Evolutionary conservation across 495 filamentous ascomycete species (phyloP).

Genomic region (Aspergillus taichungensis): DNA sequence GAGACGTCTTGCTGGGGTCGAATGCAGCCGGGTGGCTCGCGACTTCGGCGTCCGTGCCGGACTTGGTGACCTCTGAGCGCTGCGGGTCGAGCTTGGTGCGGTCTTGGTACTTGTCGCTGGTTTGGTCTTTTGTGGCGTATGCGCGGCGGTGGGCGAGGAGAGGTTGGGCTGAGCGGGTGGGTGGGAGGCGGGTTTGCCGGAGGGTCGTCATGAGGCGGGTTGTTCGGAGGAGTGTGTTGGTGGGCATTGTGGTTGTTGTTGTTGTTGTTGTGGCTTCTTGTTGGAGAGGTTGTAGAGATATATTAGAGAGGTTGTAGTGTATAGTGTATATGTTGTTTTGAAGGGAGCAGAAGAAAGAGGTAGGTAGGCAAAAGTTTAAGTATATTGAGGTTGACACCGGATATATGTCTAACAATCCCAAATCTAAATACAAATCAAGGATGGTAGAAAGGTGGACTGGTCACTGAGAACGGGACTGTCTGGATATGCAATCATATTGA

Average conservation of each 20-base stretch:
- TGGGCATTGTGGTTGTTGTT: no score
- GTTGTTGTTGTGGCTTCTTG: neutral
- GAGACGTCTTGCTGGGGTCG: slow-evolving; percentile 48
- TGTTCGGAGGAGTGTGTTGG: neutral
- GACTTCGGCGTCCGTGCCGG: slow-evolving; percentile 47
- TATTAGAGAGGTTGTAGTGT: no score
- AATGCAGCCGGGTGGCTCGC: slow-evolving; percentile 45
- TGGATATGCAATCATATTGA: no score
- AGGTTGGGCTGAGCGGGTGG: neutral
- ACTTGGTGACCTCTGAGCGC: slow-evolving; percentile 48
- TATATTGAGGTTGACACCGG: no score
- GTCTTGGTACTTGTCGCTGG: slow-evolving; percentile 37
- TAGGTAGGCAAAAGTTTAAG: no score
- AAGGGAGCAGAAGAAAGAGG: no score
- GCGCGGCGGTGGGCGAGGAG: slow-evolving; percentile 3
- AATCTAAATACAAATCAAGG: no score
- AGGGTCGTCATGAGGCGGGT: neutral
- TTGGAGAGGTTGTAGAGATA: neutral
- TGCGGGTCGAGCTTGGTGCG: slow-evolving; percentile 46
- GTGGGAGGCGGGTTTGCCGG: neutral
- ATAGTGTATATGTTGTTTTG: no score
- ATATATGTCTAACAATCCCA: no score
- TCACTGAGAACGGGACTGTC: no score
- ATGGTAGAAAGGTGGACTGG: no score
- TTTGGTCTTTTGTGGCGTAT: slow-evolving; percentile 9